Evolutionary conservation across 805 yeast genomes (phyloP), one percentile per base, ranked within the genome.

Genomic region (Metschnikowia borealis): DNA sequence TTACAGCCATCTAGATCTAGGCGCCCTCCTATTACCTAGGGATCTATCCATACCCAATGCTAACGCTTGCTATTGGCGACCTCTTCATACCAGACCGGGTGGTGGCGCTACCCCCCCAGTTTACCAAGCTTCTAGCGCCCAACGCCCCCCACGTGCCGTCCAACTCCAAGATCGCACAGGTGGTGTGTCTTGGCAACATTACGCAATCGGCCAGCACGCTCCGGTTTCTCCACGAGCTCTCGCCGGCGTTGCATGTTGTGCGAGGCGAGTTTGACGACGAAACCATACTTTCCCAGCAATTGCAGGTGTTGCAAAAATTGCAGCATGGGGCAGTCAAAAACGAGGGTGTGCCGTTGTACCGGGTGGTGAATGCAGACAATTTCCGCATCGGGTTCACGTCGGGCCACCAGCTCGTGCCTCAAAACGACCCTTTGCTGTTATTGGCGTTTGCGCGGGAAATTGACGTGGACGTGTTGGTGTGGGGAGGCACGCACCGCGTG

Each of bases 401-500:
- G 59, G 97, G 97, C 5, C 85, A 83, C 65, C 84, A 85, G 26
- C 74, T 90, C 1, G 84, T 91, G 7, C 98, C 99, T 1, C 82
- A 83, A 52, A 83, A 82, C 42, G 98, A 94, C 62, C 96, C 97
- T 3, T 80, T 91, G 59, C 84, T 95, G 44, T 73, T 94, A 48
- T 74, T 89, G 53, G 80, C 87, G 0, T 78, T 87, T 52, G 97
- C 98, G 1, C 77, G 99, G 53, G 89, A 89, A 68, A 77, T 91
- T 75, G 95, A 91, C 64, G 97, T 88, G 37, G 98, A 94, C 66
- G 80, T 94, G 5, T 72, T 94, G 56, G 74, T 94, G 13, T 89
- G 94, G 87, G 97, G 98, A 13, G 96, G 96, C 0, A 86, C 96
- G 1, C 96, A 89, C 64, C 81, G 83, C 56, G 95, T 89, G 4